These are phyloP conservation scores for Cyberlindnera xylosilytica DNA, from an alignment of 805 yeast genomes.

Conservation along the genomic window DNA sequence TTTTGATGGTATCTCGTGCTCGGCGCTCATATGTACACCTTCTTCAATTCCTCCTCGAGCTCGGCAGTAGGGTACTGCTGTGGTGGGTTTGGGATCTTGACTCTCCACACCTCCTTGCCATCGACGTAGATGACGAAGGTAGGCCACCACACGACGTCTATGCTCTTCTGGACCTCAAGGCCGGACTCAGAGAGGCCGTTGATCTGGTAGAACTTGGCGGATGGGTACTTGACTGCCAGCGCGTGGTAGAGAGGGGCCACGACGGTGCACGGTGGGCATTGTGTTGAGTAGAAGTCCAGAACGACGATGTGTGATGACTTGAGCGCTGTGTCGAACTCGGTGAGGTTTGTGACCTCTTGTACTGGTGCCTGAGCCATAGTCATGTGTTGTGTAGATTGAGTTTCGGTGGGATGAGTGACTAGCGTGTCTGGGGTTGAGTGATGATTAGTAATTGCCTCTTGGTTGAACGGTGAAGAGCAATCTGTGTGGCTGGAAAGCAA, in stretches of 20 bases:
- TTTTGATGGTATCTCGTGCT: too few species aligned
- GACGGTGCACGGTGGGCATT: constrained; percentile 26
- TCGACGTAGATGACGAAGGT: constrained; percentile 24
- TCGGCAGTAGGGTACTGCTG: constrained; percentile 23
- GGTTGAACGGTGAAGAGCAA: too few species aligned
- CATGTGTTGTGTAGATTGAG: not conserved
- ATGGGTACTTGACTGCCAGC: constrained; percentile 19
- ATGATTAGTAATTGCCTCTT: too few species aligned
- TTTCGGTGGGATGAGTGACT: too few species aligned
- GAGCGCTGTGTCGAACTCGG: constrained; percentile 14
- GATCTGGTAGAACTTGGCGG: constrained; percentile 23
- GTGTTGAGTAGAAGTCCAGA: constrained; percentile 26
- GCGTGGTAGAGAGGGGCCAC: constrained; percentile 24
- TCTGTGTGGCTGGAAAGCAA: too few species aligned
- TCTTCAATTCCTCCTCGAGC: constrained; percentile 20
- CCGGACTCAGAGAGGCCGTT: constrained; percentile 24
- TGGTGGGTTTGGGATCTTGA: constrained; percentile 27
- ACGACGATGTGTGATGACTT: constrained; percentile 15
- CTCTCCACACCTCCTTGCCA: constrained; percentile 26
- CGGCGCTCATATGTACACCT: constrained; percentile 17
- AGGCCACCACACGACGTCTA: constrained; percentile 29
- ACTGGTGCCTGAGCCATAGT: constrained; percentile 9
- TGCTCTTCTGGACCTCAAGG: constrained; percentile 18
- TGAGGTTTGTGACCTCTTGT: constrained; percentile 14
- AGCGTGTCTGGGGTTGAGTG: too few species aligned